Evolutionary conservation across 1,284 basidiomycete species (phyloP), one percentile per base, ranked within the genome.

Genomic region (Naganishia liquefaciens): DNA sequence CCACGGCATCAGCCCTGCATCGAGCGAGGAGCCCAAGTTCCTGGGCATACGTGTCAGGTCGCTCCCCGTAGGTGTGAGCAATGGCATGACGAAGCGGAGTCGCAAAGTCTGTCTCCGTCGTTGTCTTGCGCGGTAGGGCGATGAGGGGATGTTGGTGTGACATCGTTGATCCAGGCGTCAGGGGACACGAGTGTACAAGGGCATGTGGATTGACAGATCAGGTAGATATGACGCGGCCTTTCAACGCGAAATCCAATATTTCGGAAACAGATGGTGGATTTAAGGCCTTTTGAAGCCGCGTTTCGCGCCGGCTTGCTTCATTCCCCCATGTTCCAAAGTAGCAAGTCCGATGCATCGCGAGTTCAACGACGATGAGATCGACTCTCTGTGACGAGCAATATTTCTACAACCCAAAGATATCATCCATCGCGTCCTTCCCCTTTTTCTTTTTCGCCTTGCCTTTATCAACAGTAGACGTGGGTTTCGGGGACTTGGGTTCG

Each of bases 1-100:
- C 85, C 7, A 97, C 90, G 0, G 95, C 95, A 79, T 99, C 96
- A 78, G 97, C 93, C 47, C 95, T 82, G 78, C 91, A 93, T 47
- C 94, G 84, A 74, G 94, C 90, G 19, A 99, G 86, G 1, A 87
- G 81, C 10, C 87, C 84, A 73, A 89, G 91, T 76, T 98, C 94
- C 28, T 89, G 82, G 0, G 87, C 80, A 75, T 97, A 98, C 72
- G 85, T 86, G 70, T 93, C 91, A 19, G 95, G 91, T 72, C 85
- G 87, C 81, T 99, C 95, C 58, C 93, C 93, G 77, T 97, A 99
- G 7, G 91, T 93, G 72, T 91, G 89, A 3, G 88, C 84, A 78
- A 99, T 96, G 54, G 93, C 84, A 67, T 83, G 86, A 40, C 88
- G 86, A 70, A 99, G 90, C 1, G 93, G 91, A 0, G 84, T 85